Evolutionary conservation across 805 yeast species (phyloP).

Genomic region (Candida yuanshanica): DNA sequence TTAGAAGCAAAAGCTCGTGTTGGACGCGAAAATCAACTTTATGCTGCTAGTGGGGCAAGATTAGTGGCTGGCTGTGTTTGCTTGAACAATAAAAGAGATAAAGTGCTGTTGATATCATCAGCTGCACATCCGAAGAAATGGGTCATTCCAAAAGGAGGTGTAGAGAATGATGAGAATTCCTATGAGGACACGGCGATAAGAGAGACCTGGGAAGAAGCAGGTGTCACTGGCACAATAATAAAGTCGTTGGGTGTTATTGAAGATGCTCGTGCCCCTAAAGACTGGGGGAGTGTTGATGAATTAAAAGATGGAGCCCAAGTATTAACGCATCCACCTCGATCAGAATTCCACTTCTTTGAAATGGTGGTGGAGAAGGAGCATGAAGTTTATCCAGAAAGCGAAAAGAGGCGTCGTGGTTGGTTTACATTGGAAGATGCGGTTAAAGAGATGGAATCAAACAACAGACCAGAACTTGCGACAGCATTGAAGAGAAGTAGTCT

Average conservation of each 20-base stretch:
- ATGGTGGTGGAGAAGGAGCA: constrained; percentile 53
- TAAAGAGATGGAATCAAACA: constrained; percentile 48
- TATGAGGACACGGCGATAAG: constrained; percentile 51
- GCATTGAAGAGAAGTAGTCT: constrained; percentile 58
- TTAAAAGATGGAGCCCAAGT: constrained; percentile 22
- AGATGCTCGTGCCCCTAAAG: constrained; percentile 50
- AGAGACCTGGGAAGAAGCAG: constrained; percentile 99
- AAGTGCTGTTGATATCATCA: constrained; percentile 77
- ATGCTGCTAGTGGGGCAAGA: constrained; percentile 57
- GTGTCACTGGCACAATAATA: constrained; percentile 64
- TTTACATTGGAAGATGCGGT: constrained; percentile 63
- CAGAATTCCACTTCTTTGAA: constrained; percentile 89
- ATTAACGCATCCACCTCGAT: constrained; percentile 50
- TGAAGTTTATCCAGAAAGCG: constrained; percentile 70
- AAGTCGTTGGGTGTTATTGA: constrained; percentile 56
- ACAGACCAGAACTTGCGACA: constrained; percentile 60
- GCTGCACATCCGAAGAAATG: constrained; percentile 62
- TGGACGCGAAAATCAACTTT: constrained; percentile 3
- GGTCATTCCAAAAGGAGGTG: constrained; percentile 96
- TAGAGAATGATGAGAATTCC: constrained; percentile 70
- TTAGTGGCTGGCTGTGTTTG: constrained; percentile 92
- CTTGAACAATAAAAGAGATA: constrained; percentile 46
- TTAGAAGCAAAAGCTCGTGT: not conserved
- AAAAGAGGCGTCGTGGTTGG: constrained; percentile 66
- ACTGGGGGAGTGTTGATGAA: constrained; percentile 30